Conservation (phyloP, 1,139 yeast species). For the Trichomonascaceae sp. region DNA sequence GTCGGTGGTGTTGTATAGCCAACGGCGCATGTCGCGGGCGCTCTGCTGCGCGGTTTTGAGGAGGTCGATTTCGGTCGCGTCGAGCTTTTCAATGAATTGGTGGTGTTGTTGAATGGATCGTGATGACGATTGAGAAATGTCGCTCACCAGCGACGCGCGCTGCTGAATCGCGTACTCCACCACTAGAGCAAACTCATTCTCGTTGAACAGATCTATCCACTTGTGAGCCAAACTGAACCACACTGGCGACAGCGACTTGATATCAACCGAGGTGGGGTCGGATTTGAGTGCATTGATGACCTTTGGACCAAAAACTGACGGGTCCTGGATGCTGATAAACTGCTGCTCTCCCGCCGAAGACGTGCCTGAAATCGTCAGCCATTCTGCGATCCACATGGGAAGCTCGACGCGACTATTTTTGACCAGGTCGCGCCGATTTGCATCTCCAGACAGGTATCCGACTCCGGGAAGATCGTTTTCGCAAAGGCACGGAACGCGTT, state of each 20-base stretch:
- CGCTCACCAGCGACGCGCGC: slow-evolving; percentile 59
- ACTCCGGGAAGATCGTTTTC: slow-evolving; percentile 70
- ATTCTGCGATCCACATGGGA: slow-evolving; percentile 83
- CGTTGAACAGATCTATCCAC: slow-evolving; percentile 62
- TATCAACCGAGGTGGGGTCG: slow-evolving; percentile 52
- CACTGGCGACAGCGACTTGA: slow-evolving; percentile 53
- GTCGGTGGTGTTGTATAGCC: slow-evolving; percentile 27
- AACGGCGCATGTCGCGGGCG: slow-evolving; percentile 47
- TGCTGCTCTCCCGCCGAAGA: slow-evolving; percentile 32
- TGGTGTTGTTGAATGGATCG: slow-evolving; percentile 16
- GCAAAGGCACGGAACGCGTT: slow-evolving; percentile 53
- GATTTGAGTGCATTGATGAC: slow-evolving; percentile 76
- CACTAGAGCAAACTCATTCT: slow-evolving; percentile 45
- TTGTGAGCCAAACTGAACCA: slow-evolving; percentile 57
- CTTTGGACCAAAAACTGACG: slow-evolving; percentile 48
- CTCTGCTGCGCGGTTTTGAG: slow-evolving; percentile 49
- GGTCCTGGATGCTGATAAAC: slow-evolving; percentile 57
- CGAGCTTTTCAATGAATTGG: slow-evolving; percentile 51
- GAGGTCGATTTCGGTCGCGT: slow-evolving; percentile 57
- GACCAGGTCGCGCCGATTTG: slow-evolving; percentile 45
- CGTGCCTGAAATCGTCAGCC: slow-evolving; percentile 39
- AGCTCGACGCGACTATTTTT: slow-evolving; percentile 60
- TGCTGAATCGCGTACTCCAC: slow-evolving; percentile 41
- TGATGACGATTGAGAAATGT: slow-evolving; percentile 47
- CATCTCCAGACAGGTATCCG: slow-evolving; percentile 78